phyloP scores from a whole-genome alignment of 2,329 filamentous ascomycete genomes.

The Ophiocordyceps sinensis region DNA sequence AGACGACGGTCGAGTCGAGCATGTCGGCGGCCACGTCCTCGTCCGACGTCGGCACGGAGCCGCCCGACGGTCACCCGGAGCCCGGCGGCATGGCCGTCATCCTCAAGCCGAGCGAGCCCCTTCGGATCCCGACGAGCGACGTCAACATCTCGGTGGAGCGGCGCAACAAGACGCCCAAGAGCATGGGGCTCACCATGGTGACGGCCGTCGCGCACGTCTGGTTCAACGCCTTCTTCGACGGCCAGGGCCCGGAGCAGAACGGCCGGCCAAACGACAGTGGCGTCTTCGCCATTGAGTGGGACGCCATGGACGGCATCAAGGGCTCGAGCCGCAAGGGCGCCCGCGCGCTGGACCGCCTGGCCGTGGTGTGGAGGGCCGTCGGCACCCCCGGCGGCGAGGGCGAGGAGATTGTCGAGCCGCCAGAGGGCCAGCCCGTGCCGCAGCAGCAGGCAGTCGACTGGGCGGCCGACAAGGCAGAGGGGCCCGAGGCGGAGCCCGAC shows the following conservation, averaged over 20 bases:
- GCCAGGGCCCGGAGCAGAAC: conserved; percentile 52
- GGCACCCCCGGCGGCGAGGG: conserved; percentile 7
- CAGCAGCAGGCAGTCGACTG: conserved; percentile 62
- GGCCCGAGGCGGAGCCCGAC: conserved; percentile 37
- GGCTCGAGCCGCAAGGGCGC: conserved; percentile 73
- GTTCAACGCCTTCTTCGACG: conserved; percentile 95
- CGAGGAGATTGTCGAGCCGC: conserved; percentile 42
- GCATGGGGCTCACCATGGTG: conserved; percentile 75
- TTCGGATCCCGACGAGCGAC: conserved; percentile 68
- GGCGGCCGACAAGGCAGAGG: conserved; percentile 39
- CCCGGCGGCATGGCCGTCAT: conserved; percentile 60
- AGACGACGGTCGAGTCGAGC: conserved; percentile 5
- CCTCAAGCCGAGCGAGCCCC: conserved; percentile 53
- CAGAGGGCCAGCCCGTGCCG: conserved; percentile 50
- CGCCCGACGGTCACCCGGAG: conserved; percentile 27
- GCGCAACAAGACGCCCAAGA: conserved; percentile 62
- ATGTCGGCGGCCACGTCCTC: conserved; percentile 4
- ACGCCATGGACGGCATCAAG: conserved; percentile 83
- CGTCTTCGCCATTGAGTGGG: conserved; percentile 44
- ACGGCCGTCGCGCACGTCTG: conserved; percentile 89
- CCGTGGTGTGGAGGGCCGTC: conserved; percentile 64
- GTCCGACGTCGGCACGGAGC: conserved; percentile 2
- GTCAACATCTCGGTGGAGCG: conserved; percentile 84
- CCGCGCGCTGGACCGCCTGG: conserved; percentile 64
- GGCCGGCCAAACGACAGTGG: conserved; percentile 55